Evolutionary conservation across 2,329 filamentous ascomycete genomes (phyloP), one percentile per base, ranked within the genome.

Genomic region (Nemania sp.): DNA sequence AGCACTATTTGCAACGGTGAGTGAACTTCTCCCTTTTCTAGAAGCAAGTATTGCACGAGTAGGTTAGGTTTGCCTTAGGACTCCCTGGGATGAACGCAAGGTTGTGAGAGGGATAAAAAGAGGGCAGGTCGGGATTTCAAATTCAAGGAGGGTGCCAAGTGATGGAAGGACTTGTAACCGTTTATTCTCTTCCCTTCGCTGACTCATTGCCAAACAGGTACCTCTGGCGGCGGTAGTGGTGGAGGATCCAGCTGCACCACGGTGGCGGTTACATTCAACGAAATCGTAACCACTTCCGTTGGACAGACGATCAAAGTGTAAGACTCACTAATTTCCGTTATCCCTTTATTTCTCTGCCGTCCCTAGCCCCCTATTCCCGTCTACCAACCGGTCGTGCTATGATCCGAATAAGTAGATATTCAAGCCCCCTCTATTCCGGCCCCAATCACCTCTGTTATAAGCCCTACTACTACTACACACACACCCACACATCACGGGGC

Each of bases 291-390:
- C 1, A 87, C 85, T 0, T 68, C 62, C 1, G 80, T 75, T 64
- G 85, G 85, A 2, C 77, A 87, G 68, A 82, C 80, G 5, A 78
- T 88, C 58, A 85, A 83, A 62, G 70, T 89, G 32, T 78, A 41
- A 83, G 80, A 5, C 38, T 55, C 18, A 35, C 35, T 49, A 20
- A 35, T 6, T 26, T 62, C 20, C 49, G 24, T 20, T 29, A 18
- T n/a, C n/a, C n/a, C 8, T 56, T n/a, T 45, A 11, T 20, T n/a
- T n/a, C 29, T 8, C 22, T 1, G n/a, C n/a, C n/a, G 6, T n/a
- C 38, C 18, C n/a, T 15, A 41, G 26, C 35, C 5, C 43, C 20
- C 38, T 6, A 10, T 22, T 35, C 18, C 27, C 8, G 32, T 35
- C 5, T 5, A 11, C 32, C 11, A 11, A 11, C 32, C 11, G 32